A percentile compares a stretch with the other conserved stretches of the same genome.
Conservation (phyloP, 306 rosid genomes). For the Vigna mungo region DNA sequence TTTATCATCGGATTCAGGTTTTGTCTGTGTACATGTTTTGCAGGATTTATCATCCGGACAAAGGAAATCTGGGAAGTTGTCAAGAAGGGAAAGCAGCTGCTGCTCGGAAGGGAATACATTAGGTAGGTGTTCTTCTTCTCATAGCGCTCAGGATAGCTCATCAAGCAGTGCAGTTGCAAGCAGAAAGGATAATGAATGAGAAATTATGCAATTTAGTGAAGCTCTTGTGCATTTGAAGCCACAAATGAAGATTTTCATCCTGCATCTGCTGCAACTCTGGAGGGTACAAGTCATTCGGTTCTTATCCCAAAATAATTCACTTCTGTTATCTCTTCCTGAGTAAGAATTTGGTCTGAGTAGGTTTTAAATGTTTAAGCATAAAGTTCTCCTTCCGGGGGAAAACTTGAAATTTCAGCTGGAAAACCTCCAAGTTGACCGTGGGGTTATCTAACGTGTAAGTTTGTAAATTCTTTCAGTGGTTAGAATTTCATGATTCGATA, state of each 20-base stretch:
- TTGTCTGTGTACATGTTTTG: slow-evolving; percentile 34
- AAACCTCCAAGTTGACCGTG: slow-evolving; percentile 28
- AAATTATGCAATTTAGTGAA: slow-evolving; percentile 28
- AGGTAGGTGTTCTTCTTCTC: slow-evolving; percentile 74
- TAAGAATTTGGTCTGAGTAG: slow-evolving; percentile 24
- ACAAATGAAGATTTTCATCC: slow-evolving; percentile 11
- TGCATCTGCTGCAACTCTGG: slow-evolving; percentile 41
- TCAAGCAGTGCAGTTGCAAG: slow-evolving; percentile 63
- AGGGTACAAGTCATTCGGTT: slow-evolving; percentile 18
- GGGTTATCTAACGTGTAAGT: slow-evolving; percentile 8
- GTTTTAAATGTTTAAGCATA: slow-evolving; percentile 4
- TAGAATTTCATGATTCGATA: neutral
- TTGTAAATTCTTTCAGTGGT: slow-evolving; percentile 29
- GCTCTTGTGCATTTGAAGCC: slow-evolving; percentile 34
- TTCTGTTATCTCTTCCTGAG: slow-evolving; percentile 35
- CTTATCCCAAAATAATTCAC: slow-evolving; percentile 19
- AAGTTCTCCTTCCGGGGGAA: slow-evolving; percentile 15
- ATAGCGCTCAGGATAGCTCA: slow-evolving; percentile 77
- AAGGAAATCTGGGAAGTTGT: slow-evolving; percentile 54
- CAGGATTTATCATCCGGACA: slow-evolving; percentile 70
- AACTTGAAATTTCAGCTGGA: slow-evolving; percentile 39
- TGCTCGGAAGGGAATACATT: slow-evolving; percentile 65
- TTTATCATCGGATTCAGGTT: slow-evolving; percentile 19
- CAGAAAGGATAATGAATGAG: slow-evolving; percentile 58
- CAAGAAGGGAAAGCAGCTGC: slow-evolving; percentile 54